Percentiles rank a stretch among this genome's conserved stretches.
Evolutionary conservation across 2,329 filamentous ascomycete genomes (phyloP).

Genomic region (Pseudogymnoascus sp.): DNA sequence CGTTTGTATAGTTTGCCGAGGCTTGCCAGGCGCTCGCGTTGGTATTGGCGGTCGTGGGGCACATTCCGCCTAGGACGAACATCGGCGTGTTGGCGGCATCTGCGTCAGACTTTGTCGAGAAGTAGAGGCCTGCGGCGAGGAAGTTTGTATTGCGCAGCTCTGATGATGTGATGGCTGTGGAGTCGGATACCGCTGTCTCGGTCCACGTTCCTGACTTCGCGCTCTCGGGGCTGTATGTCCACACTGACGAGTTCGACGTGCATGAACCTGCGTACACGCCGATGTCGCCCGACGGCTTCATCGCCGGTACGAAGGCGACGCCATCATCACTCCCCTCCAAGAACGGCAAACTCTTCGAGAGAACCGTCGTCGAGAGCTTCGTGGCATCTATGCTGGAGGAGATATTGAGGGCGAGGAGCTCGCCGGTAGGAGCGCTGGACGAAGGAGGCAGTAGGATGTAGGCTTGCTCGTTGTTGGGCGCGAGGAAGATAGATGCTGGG

Average conservation of each 20-base stretch:
- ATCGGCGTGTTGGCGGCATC: slow-evolving; percentile 27
- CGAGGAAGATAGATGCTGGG: slow-evolving; percentile 64
- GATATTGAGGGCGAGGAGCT: slow-evolving; percentile 60
- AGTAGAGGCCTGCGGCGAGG: slow-evolving; percentile 40
- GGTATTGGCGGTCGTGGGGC: slow-evolving; percentile 45
- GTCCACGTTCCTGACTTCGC: slow-evolving; percentile 42
- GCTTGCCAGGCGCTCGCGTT: slow-evolving; percentile 53
- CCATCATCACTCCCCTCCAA: slow-evolving; percentile 39
- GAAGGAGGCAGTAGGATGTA: slow-evolving; percentile 58
- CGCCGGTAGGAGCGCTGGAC: slow-evolving; percentile 28
- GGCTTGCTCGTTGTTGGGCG: slow-evolving; percentile 43
- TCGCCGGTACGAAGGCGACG: slow-evolving; percentile 59
- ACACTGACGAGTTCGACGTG: slow-evolving; percentile 50
- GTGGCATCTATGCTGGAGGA: slow-evolving; percentile 48
- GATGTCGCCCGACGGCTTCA: slow-evolving; percentile 62
- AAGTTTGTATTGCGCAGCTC: slow-evolving; percentile 44
- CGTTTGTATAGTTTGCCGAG: slow-evolving; percentile 69
- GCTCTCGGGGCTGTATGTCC: slow-evolving; percentile 52
- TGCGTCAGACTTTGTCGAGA: slow-evolving; percentile 24
- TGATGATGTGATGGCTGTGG: slow-evolving; percentile 28
- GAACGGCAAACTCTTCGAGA: slow-evolving; percentile 53
- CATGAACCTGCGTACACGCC: slow-evolving; percentile 72
- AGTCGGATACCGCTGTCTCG: slow-evolving; percentile 43
- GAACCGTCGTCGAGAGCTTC: slow-evolving; percentile 41
- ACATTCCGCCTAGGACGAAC: slow-evolving; percentile 78